Conservation (phyloP, 805 yeast genomes). For the Barnettozyma sucrosica region DNA sequence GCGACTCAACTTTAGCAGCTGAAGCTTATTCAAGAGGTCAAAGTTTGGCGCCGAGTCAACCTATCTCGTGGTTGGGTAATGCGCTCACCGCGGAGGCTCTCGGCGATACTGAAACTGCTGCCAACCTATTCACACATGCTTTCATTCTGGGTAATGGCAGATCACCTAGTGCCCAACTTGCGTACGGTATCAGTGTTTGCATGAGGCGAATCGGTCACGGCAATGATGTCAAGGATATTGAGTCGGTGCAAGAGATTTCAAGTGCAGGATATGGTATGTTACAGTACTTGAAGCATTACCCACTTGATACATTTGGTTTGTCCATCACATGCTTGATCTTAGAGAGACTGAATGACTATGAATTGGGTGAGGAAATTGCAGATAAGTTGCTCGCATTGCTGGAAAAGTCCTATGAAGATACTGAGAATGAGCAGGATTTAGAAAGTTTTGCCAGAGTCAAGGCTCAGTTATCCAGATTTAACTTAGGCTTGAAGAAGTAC, state of each 20-base stretch:
- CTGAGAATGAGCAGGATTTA: constrained; percentile 44
- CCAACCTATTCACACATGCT: constrained; percentile 68
- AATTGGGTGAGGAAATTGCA: constrained; percentile 45
- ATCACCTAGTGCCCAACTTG: constrained; percentile 60
- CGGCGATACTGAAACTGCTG: constrained; percentile 47
- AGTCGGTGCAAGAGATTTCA: constrained; percentile 57
- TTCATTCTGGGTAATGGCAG: constrained; percentile 70
- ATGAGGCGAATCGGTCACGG: constrained; percentile 37
- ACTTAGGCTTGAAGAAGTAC: constrained; percentile 54
- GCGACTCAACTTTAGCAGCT: constrained; percentile 67
- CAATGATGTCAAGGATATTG: constrained; percentile 48
- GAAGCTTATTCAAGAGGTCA: constrained; percentile 71
- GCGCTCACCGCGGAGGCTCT: constrained; percentile 54
- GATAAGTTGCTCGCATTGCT: constrained; percentile 39
- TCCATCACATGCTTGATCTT: constrained; percentile 47
- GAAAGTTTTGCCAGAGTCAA: constrained; percentile 52
- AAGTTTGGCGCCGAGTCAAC: constrained; percentile 71
- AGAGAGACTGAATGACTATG: constrained; percentile 68
- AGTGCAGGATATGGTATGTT: constrained; percentile 63
- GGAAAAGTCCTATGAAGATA: constrained; percentile 51
- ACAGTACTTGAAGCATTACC: constrained; percentile 56
- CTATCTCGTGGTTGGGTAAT: constrained; percentile 80
- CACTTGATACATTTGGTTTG: constrained; percentile 52
- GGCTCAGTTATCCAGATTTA: constrained; percentile 66
- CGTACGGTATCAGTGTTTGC: constrained; percentile 60